Base-by-base conservation (phyloP, 768 basidiomycete species). In the Rhodosporidiobolus sp. region DNA sequence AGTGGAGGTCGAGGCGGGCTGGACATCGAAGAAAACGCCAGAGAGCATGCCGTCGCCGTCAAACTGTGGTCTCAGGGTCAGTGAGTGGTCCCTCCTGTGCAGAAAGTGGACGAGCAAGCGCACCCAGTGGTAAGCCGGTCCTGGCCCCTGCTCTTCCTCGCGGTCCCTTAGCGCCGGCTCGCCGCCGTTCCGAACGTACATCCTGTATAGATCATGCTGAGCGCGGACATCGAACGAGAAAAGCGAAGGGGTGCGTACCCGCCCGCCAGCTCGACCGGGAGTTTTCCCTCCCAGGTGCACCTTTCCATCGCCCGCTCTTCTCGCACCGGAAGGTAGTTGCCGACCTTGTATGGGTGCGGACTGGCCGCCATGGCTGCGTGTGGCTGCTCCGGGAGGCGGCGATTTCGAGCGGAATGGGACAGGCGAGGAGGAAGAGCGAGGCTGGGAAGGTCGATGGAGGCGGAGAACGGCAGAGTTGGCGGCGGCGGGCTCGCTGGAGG, bases 21-120 rank as follows among this genome's bases (percentile, higher is more conserved):
- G 26, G 19, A 19, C 53, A 5, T 72, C 75, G 67, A 83, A 83
- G 63, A 76, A 77, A 11, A 83, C 82, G 14, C 82, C 82, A 64
- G 79, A 78, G 11, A 83, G 72, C 82, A 83, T 83, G 17, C 82
- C 82, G 74, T 83, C 82, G 5, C 82, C 82, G 67, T 83, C 82
- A 55, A 83, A 83, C 81, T 81, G 80, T 2, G 24, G n/a, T 24
- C 1, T 24, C 11, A 26, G 50, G 19, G 62, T 35, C 22, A 50
- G 30, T 22, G 7, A 32, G 14, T 20, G 1, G 49, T 59, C 2
- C 16, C 46, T 35, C 62, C 55, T 24, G 52, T n/a, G 22, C 60
- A 30, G 22, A 38, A 19, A 22, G 30, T 50, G n/a, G 49, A 46
- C 32, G 32, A 28, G 38, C 3, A 43, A 14, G 28, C 74, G 76